phyloP scores from a whole-genome alignment of 2,329 filamentous ascomycete species.

The Nigrospora osmanthi region DNA sequence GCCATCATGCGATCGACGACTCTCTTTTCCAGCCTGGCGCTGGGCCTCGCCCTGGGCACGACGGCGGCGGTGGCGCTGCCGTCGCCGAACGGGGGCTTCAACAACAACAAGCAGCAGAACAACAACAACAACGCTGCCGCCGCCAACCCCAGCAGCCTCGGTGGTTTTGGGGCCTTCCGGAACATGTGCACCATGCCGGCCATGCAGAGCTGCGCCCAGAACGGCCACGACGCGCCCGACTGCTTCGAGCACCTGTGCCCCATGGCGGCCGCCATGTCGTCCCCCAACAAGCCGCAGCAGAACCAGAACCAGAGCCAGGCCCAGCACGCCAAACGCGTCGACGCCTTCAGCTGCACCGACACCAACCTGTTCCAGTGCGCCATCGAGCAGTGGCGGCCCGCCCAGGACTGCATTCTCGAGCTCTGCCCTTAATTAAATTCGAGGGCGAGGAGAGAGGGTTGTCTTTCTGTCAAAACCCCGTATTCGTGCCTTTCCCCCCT shows the following conservation, averaged over 20 bases:
- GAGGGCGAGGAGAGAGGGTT: no score
- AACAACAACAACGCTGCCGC: no score
- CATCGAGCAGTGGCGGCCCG: background rate
- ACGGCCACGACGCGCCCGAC: background rate
- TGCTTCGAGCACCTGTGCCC: conserved; percentile 1
- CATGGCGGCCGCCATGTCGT: no score
- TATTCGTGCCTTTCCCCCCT: no score
- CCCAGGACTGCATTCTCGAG: background rate
- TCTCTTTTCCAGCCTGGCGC: no score
- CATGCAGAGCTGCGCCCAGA: background rate
- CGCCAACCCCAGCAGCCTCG: background rate
- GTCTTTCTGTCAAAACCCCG: no score
- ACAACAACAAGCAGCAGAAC: no score
- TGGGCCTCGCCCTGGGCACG: no score
- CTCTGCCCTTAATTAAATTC: background rate
- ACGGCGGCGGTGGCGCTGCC: no score
- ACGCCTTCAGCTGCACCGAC: background rate
- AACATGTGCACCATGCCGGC: background rate
- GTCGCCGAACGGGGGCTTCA: no score
- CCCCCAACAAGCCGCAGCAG: background rate
- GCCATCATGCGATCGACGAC: no score
- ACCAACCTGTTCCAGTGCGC: background rate
- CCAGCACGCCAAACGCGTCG: background rate
- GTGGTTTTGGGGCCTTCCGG: background rate
- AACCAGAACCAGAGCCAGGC: background rate